Evolutionary conservation across 495 filamentous ascomycete genomes (phyloP).

Genomic region (Tricharina praecox): DNA sequence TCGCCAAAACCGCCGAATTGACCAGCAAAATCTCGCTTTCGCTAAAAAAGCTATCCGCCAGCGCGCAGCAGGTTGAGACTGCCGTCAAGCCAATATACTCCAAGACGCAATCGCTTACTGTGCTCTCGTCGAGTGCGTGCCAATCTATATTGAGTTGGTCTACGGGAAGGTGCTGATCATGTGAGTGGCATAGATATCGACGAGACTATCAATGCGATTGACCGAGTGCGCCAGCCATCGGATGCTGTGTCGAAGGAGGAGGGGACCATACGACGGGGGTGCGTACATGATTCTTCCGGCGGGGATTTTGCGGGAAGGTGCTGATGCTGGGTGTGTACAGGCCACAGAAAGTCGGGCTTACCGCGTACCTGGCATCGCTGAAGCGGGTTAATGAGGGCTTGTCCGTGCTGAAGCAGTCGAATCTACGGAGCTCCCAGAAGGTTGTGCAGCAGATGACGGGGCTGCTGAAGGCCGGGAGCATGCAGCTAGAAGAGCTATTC

Average conservation of each 20-base stretch:
- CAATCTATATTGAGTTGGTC: too few relatives aligned
- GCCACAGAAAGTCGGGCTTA: slow-evolving; percentile 59
- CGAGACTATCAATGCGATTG: slow-evolving; percentile 65
- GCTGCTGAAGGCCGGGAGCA: slow-evolving; percentile 58
- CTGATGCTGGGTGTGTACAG: slow-evolving; percentile 27
- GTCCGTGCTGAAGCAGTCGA: slow-evolving; percentile 62
- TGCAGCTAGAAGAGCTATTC: slow-evolving; percentile 67
- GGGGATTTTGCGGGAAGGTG: background rate
- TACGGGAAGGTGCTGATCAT: too few relatives aligned
- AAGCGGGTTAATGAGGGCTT: slow-evolving; percentile 74
- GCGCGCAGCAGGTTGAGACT: slow-evolving; percentile 74
- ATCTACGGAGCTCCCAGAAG: slow-evolving; percentile 78
- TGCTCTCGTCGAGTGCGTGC: slow-evolving; percentile 49
- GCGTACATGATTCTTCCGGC: slow-evolving; percentile 15
- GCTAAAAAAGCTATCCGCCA: slow-evolving; percentile 64
- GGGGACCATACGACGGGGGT: slow-evolving; percentile 72
- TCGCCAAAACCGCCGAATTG: slow-evolving; percentile 50
- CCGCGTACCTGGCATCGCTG: slow-evolving; percentile 75
- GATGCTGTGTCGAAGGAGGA: slow-evolving; percentile 81
- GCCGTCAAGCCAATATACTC: slow-evolving; percentile 85
- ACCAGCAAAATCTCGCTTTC: slow-evolving; percentile 90
- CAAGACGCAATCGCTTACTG: slow-evolving; percentile 76
- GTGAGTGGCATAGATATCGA: slow-evolving; percentile 56
- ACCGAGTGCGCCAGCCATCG: slow-evolving; percentile 68
- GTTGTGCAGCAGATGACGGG: slow-evolving; percentile 56